Conservation (phyloP, 1,284 basidiomycete genomes). For the Schizophyllum amplum region DNA sequence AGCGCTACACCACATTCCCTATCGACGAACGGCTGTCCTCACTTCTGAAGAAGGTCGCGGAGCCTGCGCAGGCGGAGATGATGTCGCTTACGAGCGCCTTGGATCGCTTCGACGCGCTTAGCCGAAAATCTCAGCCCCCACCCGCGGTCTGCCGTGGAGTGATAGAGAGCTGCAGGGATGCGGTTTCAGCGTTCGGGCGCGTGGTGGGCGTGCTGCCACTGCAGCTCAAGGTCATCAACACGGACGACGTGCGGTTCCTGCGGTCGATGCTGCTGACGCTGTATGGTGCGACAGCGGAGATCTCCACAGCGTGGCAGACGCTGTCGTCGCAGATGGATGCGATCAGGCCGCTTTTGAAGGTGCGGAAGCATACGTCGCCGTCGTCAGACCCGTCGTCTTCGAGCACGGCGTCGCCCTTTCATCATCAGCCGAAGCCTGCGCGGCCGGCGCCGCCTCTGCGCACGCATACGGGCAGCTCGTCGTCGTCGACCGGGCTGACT, state of each 20-base stretch:
- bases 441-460: conserved; percentile 14
- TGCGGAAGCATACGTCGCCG: conserved; percentile 17
- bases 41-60: conserved; percentile 76
- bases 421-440: background rate
- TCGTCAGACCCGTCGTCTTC: conserved; percentile 20
- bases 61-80: conserved; percentile 81
- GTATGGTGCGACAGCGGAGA: conserved; percentile 87
- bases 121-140: conserved; percentile 61
- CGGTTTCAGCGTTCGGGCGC: conserved; percentile 80
- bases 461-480: conserved; percentile 10
- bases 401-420: conserved; percentile 9
- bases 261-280: conserved; percentile 84
- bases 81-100: conserved; percentile 81
- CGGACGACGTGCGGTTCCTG: conserved; percentile 83
- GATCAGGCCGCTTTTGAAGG: conserved; percentile 53
- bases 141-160: conserved; percentile 74
- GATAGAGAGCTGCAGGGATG: conserved; percentile 80
- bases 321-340: conserved; percentile 71
- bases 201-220: conserved; percentile 77
- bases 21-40: conserved; percentile 83
- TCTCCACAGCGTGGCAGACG: conserved; percentile 78
- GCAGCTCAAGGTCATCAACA: conserved; percentile 72
- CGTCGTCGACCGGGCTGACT: conserved; percentile 1
- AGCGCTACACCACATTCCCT: conserved; percentile 84
- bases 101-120: conserved; percentile 87